Evolutionary conservation across 176 grass and related monocot genomes (phyloP).

Genomic region (Canna indica): DNA sequence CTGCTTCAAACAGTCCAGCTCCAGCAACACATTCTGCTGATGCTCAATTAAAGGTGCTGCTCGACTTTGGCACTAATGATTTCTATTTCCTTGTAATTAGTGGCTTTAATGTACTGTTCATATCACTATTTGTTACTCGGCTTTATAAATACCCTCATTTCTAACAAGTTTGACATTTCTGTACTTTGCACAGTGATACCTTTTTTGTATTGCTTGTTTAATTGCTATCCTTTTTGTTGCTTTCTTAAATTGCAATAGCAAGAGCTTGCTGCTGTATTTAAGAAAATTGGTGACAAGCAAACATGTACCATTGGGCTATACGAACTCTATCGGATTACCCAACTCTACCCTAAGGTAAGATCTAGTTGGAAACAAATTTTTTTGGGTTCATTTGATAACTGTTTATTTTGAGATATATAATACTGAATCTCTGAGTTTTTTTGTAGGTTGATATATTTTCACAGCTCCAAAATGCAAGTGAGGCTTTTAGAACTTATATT

Average conservation of each 20-base stretch:
- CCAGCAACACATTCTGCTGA: slow-evolving; percentile 64
- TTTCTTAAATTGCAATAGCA: slow-evolving; percentile 47
- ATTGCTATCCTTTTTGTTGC: not conserved
- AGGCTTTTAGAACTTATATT: slow-evolving; percentile 98
- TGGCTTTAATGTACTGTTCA: not conserved
- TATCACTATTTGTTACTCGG: not conserved
- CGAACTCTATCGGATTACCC: slow-evolving; percentile 90
- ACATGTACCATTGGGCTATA: slow-evolving; percentile 92
- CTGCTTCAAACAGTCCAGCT: slow-evolving; percentile 67
- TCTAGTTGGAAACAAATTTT: not conserved
- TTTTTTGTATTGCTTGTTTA: not conserved
- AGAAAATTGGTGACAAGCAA: slow-evolving; percentile 99
- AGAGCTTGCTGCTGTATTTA: slow-evolving; percentile 97
- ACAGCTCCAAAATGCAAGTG: slow-evolving; percentile 98
- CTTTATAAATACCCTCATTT: too few relatives aligned
- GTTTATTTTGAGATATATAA: slow-evolving; percentile 5
- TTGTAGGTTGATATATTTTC: slow-evolving; percentile 93
- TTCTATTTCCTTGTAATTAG: not conserved
- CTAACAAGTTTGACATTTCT: too few relatives aligned
- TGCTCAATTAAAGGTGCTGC: slow-evolving; percentile 78
- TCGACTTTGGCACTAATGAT: not conserved
- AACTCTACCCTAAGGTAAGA: slow-evolving; percentile 92
- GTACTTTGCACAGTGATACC: not conserved
- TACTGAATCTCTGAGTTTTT: not conserved
- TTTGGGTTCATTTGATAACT: not conserved